Percentiles rank a stretch among this genome's conserved stretches.
Evolutionary conservation across 345 rosid species (phyloP).

Genomic region (Boechera retrofracta): DNA sequence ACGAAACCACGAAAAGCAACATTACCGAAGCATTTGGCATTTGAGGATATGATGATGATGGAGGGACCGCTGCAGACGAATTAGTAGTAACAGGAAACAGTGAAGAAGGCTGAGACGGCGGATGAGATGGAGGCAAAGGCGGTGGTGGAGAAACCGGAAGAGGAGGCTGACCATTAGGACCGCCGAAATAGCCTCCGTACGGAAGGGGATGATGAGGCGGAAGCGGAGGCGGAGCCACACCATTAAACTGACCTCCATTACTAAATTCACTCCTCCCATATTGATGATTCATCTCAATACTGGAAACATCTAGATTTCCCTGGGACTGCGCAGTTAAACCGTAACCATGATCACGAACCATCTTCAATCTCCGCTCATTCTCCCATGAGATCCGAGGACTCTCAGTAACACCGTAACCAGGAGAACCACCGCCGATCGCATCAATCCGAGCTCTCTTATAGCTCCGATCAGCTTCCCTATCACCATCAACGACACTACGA

Average conservation of each 20-base stretch:
- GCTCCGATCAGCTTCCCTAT: slow-evolving; percentile 58
- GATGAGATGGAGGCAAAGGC: slow-evolving; percentile 57
- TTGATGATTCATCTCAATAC: slow-evolving; percentile 31
- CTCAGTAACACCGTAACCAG: slow-evolving; percentile 25
- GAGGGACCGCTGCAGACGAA: slow-evolving; percentile 41
- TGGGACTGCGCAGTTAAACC: slow-evolving; percentile 32
- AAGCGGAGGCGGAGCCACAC: slow-evolving; percentile 42
- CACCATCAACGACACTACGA: slow-evolving; percentile 28
- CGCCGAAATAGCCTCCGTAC: slow-evolving; percentile 34
- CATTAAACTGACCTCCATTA: slow-evolving; percentile 39
- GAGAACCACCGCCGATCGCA: slow-evolving; percentile 40
- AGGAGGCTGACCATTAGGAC: slow-evolving; percentile 52
- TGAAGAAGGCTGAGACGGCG: slow-evolving; percentile 52
- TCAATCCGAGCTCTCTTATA: slow-evolving; percentile 75
- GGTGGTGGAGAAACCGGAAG: slow-evolving; percentile 77
- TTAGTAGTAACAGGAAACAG: slow-evolving; percentile 57
- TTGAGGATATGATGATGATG: slow-evolving; percentile 39
- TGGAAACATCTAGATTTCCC: slow-evolving; percentile 41
- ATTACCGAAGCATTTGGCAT: slow-evolving; percentile 41
- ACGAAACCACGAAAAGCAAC: slow-evolving; percentile 1
- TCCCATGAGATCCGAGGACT: slow-evolving; percentile 47
- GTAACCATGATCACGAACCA: slow-evolving; percentile 82
- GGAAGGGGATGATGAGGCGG: slow-evolving; percentile 27
- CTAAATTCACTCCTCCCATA: slow-evolving; percentile 31
- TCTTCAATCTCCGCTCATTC: slow-evolving; percentile 78